These are phyloP conservation scores for Fallopia convolvulus DNA, from an alignment of 148 eudicot species.

Conservation along the genomic window DNA sequence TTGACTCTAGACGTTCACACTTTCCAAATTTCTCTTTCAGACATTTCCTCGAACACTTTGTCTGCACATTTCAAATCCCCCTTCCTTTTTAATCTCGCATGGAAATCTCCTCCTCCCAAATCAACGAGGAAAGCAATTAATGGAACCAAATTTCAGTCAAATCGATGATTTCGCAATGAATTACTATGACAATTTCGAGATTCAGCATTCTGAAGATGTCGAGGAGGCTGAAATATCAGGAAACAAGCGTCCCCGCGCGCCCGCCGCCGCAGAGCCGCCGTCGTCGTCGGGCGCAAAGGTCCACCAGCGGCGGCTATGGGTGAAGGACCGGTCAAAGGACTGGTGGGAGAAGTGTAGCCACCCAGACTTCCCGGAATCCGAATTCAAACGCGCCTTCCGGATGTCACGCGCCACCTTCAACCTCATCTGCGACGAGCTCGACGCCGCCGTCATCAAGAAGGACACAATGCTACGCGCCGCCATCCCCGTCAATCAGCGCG, in stretches of 20 bases:
- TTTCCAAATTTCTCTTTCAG: not conserved
- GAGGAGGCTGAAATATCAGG: not conserved
- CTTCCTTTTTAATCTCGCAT: not conserved
- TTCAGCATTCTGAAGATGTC: not conserved
- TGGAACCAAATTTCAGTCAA: not conserved
- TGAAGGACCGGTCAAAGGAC: conserved; percentile 58
- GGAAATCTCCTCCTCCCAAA: conserved; percentile 33
- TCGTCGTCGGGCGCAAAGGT: not conserved
- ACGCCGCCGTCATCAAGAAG: conserved; percentile 42
- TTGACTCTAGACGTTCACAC: not conserved
- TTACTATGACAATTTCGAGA: not conserved
- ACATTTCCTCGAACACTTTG: conserved; percentile 7
- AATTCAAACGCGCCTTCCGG: conserved; percentile 45
- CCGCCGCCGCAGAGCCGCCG: not conserved
- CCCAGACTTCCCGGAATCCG: conserved; percentile 53
- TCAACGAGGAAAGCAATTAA: not conserved
- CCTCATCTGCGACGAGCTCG: conserved; percentile 48
- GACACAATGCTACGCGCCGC: conserved; percentile 63
- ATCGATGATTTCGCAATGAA: not conserved
- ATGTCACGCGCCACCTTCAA: conserved; percentile 62
- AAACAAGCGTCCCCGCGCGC: not conserved
- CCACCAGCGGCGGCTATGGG: conserved; percentile 54
- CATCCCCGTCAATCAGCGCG: conserved; percentile 67
- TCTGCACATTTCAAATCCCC: not conserved
- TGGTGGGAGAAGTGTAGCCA: conserved; percentile 68